Evolutionary conservation across 1,284 basidiomycete species (phyloP).

Genomic region (Trametes versicolor): DNA sequence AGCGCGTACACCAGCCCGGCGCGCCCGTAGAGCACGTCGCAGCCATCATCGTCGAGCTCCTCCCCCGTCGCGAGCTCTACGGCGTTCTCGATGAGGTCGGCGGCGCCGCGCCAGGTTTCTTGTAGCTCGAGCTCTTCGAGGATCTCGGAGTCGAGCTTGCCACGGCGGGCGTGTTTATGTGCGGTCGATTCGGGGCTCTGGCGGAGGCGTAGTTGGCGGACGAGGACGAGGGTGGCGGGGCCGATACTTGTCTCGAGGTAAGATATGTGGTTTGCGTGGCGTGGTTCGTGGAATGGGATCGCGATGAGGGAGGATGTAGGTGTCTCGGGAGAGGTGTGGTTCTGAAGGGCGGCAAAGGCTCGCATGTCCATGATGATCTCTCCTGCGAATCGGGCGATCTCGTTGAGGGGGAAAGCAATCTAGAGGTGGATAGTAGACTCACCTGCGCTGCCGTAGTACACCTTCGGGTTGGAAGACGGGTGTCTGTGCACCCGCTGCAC

Average conservation of each 20-base stretch:
- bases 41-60: conserved; percentile 49
- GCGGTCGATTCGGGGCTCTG: conserved; percentile 26
- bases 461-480: conserved; percentile 34
- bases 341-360: conserved; percentile 31
- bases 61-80: conserved; percentile 35
- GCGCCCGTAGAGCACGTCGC: conserved; percentile 66
- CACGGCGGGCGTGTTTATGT: conserved; percentile 24
- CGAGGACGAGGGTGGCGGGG: conserved; percentile 44
- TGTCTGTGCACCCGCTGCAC: conserved; percentile 40
- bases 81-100: conserved; percentile 37
- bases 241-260: conserved; percentile 48
- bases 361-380: conserved; percentile 42
- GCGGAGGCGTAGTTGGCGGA: conserved; percentile 38
- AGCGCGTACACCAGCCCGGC: conserved; percentile 64
- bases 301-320: conserved; percentile 29
- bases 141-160: conserved; percentile 27
- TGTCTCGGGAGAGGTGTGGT: conserved; percentile 30
- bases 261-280: conserved; percentile 36
- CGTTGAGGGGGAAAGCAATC: neutral
- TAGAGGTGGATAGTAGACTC: neutral
- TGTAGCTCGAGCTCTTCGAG: conserved; percentile 32
- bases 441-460: conserved; percentile 42
- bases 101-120: conserved; percentile 35
- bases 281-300: conserved; percentile 33
- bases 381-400: conserved; percentile 27